phyloP scores from a whole-genome alignment of 1,284 basidiomycete species.

The Cutaneotrichosporon cyanovorans region DNA sequence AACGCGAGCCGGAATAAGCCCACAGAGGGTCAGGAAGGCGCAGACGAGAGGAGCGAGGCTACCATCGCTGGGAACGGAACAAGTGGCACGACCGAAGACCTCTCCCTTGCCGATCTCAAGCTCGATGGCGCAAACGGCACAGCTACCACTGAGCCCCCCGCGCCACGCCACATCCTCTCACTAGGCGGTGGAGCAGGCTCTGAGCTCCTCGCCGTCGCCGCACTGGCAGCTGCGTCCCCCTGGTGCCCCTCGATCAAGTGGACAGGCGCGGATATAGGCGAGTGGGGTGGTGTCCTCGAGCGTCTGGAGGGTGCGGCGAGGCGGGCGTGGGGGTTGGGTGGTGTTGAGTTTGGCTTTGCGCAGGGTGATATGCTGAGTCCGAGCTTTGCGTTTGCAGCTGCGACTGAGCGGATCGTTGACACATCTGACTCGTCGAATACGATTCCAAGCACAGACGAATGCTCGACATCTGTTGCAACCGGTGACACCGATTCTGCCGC shows the following conservation, averaged over 20 bases:
- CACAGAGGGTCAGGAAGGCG: conserved; percentile 8
- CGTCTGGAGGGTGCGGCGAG: conserved; percentile 23
- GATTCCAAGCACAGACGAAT: too few relatives aligned
- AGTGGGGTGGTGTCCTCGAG: conserved; percentile 30
- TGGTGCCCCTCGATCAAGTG: conserved; percentile 14
- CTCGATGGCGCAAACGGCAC: too few relatives aligned
- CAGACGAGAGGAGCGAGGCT: background rate
- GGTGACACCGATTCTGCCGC: background rate
- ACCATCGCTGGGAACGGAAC: conserved; percentile 4
- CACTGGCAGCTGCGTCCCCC: conserved; percentile 19
- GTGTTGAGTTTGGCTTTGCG: conserved; percentile 23
- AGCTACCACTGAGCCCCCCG: too few relatives aligned
- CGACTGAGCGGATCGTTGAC: too few relatives aligned
- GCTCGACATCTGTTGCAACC: too few relatives aligned
- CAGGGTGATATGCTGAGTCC: conserved; percentile 32
- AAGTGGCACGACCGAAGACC: too few relatives aligned
- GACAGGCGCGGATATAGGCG: conserved; percentile 41
- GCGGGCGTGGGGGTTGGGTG: conserved; percentile 25
- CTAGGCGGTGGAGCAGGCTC: conserved; percentile 47
- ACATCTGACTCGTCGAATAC: too few relatives aligned
- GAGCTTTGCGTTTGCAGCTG: background rate
- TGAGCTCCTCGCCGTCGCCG: conserved; percentile 43
- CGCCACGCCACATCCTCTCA: conserved; percentile 27
- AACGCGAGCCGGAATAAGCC: background rate
- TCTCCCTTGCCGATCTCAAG: too few relatives aligned